Base-by-base conservation (phyloP, 2,329 filamentous ascomycete species). In the Colletotrichum lupini region DNA sequence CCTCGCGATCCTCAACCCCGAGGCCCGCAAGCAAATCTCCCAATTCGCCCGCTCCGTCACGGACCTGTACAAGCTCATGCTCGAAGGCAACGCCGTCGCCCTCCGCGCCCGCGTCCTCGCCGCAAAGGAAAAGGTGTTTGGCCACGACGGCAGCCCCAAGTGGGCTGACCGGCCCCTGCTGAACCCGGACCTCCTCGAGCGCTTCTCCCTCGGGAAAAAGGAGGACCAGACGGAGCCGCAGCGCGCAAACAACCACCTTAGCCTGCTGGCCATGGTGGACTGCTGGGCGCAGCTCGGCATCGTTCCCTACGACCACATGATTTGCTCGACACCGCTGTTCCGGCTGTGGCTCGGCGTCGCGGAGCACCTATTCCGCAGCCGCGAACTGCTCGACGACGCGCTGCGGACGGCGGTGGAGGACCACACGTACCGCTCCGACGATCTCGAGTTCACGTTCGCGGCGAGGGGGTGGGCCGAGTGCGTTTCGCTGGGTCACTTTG, bases 281-380 rank as follows among this genome's bases (percentile, higher is more conserved):
- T 98, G 96, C 84, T 99, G 97, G 97, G 97, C 94, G 80, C 94
- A 94, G 77, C 89, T 98, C 58, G 93, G 92, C 42, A 99, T 98
- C 78, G 93, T 97, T 60, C 97, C 97, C 0, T 99, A 99, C 82
- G 96, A 99, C 83, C 97, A 99, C 86, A 99, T 99, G 95, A 97
- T 99, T 77, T 99, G 97, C 86, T 98, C 95, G 67, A 99, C 97
- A 52, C 97, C 97, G 85, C 90, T 98, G 59, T 99, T 99, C 87
- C 93, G 97, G 63, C 91, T 99, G 76, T 98, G 97, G 91, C 90
- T 99, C 42, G 97, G 97, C 69, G 97, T 98, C n/a, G 96, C 95
- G 1, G 97, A 99, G 84, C 96, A 97, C 81, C 88, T 99, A 49
- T 99, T 98, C 86, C 92, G 95, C 76, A 95, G 95, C 79, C 88